Evolutionary conservation across 306 rosid species (phyloP), one percentile per base, ranked within the genome.

Genomic region (Medicago lupulina): DNA sequence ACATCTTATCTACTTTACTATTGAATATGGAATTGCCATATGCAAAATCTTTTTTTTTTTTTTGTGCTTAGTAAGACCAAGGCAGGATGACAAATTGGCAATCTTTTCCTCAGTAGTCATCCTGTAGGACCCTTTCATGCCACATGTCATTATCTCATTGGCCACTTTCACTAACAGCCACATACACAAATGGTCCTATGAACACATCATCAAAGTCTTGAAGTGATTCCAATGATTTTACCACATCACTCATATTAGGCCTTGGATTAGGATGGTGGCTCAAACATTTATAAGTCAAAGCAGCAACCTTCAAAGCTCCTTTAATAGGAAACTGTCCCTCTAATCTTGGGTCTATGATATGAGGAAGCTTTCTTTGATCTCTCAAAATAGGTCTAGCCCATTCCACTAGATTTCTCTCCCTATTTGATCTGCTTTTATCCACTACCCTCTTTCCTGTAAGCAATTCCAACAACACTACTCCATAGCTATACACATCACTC

Each of bases 401-500:
- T n/a, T 89, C 88, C 79, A 93, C 97, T 3, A 93, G 85, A 83
- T 76, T 83, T 6, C 85, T 80, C 41, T 87, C 80, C 7, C 80
- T 64, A 21, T 61, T 80, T 2, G 87, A 70, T 12, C 87, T 78
- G 38, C 7, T 81, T 62, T 79, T 83, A 19, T 89, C 92, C 57
- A 93, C 81, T 23, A 87, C 92, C 17, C 83, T 63, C 64, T 78
- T 93, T 17, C 98, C 98, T 5, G 97, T 93, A 13, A 91, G 78
- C 70, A 93, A 77, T 86, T 93, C 98, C 44, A 93, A 28, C 17
- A 93, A 82, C 23, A 93, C 98, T 7, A 93, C 96, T 50, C 97
- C 97, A 74, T 84, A 93, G 74, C 97, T 87, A 55, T 93, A 91
- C 70, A 93, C 96, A 79, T 93, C 98, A 49, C 92, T 91, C 87